Base-by-base conservation (phyloP, 2,329 filamentous ascomycete genomes). In the Cladosporium sp. region DNA sequence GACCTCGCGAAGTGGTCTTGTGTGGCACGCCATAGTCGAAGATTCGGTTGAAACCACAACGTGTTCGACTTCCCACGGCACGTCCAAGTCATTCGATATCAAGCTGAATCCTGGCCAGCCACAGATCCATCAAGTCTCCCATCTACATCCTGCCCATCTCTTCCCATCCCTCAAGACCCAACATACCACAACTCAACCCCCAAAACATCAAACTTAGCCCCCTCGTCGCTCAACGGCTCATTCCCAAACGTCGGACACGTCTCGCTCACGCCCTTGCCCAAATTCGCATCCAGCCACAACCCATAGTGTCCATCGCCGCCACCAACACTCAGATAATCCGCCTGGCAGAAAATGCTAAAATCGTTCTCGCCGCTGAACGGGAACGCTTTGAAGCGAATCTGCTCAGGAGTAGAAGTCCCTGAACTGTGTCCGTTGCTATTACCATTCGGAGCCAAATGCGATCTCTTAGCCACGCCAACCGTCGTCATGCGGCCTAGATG, bases 301-400 rank as follows among this genome's bases (percentile, higher is more conserved):
- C 95, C 95, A 76, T 95, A 98, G 72, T 91, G 91, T 0, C 95
- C 94, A 71, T 97, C 93, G 0, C 82, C 88, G 80, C 86, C 92
- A 13, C 95, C 95, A 23, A 98, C 85, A 73, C 91, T 95, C 51
- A 99, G 79, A 76, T 91, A 98, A 26, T 89, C 86, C 3, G 87
- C 83, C 79, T 98, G 93, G 79, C 94, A 98, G 73, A 96, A 91
- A 70, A 98, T 95, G 82, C 94, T 92, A 76, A 96, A 99, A 78
- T 98, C 95, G 77, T 99, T 98, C 48, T 96, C 86, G 5, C 95
- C 95, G 65, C 91, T 96, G 75, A 97, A 98, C 0, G 94, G 93
- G 73, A 98, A 99, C 0, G 94, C 94, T 79, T 97, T 97, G 85
- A 99, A 99, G 23, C 95, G 88, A 70, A 98, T 92, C 28, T 88